These are phyloP conservation scores for Metschnikowia kofuensis DNA, from an alignment of 805 yeast genomes.

Conservation along the genomic window DNA sequence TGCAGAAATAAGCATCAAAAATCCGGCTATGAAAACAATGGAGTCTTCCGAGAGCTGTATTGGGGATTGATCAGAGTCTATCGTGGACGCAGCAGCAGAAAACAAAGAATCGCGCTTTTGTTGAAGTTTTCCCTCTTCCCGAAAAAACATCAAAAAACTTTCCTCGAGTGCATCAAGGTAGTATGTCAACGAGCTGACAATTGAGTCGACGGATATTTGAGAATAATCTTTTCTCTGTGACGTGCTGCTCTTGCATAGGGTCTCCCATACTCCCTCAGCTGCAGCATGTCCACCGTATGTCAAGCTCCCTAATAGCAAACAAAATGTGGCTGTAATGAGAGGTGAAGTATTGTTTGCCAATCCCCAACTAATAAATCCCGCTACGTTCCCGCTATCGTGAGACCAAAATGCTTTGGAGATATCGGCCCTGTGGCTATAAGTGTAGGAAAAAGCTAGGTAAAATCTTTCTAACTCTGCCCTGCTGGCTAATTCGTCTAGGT, in stretches of 20 bases:
- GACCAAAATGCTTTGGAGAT: slow-evolving; percentile 64
- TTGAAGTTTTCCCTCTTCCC: slow-evolving; percentile 25
- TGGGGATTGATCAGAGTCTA: slow-evolving; percentile 22
- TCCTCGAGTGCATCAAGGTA: slow-evolving; percentile 48
- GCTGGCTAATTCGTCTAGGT: slow-evolving; percentile 61
- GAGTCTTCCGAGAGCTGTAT: slow-evolving; percentile 78
- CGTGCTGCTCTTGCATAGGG: slow-evolving; percentile 24
- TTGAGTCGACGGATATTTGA: slow-evolving; percentile 54
- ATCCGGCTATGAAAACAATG: slow-evolving; percentile 67
- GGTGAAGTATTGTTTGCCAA: slow-evolving; percentile 71
- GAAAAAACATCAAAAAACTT: slow-evolving; percentile 25
- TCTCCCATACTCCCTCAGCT: slow-evolving; percentile 38
- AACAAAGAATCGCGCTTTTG: slow-evolving; percentile 33
- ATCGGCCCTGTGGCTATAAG: slow-evolving; percentile 61
- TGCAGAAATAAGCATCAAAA: slow-evolving; percentile 57
- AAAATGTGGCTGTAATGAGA: slow-evolving; percentile 76
- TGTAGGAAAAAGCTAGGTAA: slow-evolving; percentile 67
- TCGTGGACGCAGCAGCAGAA: slow-evolving; percentile 8
- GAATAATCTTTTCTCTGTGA: slow-evolving; percentile 38
- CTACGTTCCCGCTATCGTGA: slow-evolving; percentile 48
- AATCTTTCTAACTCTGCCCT: slow-evolving; percentile 87
- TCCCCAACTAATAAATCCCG: slow-evolving; percentile 89
- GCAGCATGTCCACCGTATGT: slow-evolving; percentile 60
- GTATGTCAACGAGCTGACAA: slow-evolving; percentile 52
- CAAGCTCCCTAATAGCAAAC: slow-evolving; percentile 74